Base-by-base conservation (phyloP, 225 moss, liverwort and hornwort genomes). In the Physcomitrium patens region DNA sequence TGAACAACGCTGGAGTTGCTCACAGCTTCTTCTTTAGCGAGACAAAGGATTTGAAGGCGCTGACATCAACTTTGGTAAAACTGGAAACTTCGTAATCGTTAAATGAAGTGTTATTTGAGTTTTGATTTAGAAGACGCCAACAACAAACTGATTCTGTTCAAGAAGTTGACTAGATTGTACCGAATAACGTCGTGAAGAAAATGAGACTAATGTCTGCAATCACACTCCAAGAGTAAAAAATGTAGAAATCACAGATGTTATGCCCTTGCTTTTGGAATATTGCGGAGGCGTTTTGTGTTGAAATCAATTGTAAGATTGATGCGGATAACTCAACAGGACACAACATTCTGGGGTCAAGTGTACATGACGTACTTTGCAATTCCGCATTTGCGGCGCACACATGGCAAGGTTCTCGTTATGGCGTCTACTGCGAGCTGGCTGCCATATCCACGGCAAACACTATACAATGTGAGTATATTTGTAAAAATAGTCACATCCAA, bases 1-100 rank as follows among this genome's bases (percentile, higher is more conserved):
- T 89, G 42, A 76, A 76, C 53, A 89, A 84, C 60, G 89, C 89
- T 47, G 89, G 89, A 12, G 10, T 86, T 5, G 85, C 89, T 17
- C 80, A 89, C 68, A 81, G 78, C 60, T 89, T 81, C 77, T 81
- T 86, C 26, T 81, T 86, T 7, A 63, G 71, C 52, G 81, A 89
- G 10, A 71, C 79, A 3, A 41, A 66, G 58, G 81, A 89, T 43
- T 14, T 82, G 23, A 60, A 75, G 50, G 70, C 59, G 10, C 67
- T 86, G 9, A 60, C 66, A 5, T 26, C 73, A 52, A 76, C 83
- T 57, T 66, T 89, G 68, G 89, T 89, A 72, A 63, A 71, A 76
- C 17, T 50, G 15, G 26, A 17, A 45, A 46, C 31, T 6, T 27
- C 22, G 47, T 47, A 15, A 6, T 59, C 14, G 44, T 48, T 56